Percentiles rank a stretch among this genome's conserved stretches.
Conservation (phyloP, 106 monocot genomes). For the Phalaenopsis equestris region DNA sequence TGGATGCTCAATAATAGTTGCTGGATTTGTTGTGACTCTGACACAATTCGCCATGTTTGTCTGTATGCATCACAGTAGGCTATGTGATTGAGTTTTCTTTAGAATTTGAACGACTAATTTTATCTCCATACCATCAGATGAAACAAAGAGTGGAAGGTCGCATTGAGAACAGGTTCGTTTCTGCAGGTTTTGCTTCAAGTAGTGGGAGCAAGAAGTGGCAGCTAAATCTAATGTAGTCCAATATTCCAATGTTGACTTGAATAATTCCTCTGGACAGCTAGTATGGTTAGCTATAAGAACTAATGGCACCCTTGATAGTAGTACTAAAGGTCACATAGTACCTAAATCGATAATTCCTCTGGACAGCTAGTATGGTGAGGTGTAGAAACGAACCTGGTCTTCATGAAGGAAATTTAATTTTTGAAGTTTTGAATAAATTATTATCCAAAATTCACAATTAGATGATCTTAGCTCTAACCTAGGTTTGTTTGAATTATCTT, state of each 20-base stretch:
- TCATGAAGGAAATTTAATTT: too few species aligned
- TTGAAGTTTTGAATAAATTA: too few species aligned
- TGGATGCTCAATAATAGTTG: slow-evolving; percentile 95
- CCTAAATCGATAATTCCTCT: too few species aligned
- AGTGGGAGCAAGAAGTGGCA: slow-evolving; percentile 39
- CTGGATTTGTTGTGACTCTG: slow-evolving; percentile 85
- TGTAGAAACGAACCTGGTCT: too few species aligned
- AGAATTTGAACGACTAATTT: slow-evolving; percentile 70
- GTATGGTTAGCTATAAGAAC: slow-evolving; percentile 51
- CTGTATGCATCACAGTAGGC: slow-evolving; percentile 83
- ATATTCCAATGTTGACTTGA: slow-evolving; percentile 18
- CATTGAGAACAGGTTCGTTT: slow-evolving; percentile 51
- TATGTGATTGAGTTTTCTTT: slow-evolving; percentile 84
- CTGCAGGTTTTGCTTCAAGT: slow-evolving; percentile 77
- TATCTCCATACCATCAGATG: slow-evolving; percentile 32
- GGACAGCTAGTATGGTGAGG: too few species aligned
- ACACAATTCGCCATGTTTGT: slow-evolving; percentile 77
- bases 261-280: slow-evolving; percentile 40
- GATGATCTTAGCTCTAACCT: too few species aligned
- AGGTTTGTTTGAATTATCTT: too few species aligned
- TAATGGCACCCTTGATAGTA: slow-evolving; percentile 29
- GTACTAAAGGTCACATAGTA: not conserved
- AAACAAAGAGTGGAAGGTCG: slow-evolving; percentile 11
- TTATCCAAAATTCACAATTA: too few species aligned
- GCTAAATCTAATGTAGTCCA: slow-evolving; percentile 10